Percentiles rank a stretch among this genome's conserved stretches.
Evolutionary conservation across 2,329 filamentous ascomycete species (phyloP).

Genomic region (Verticillium longisporum): DNA sequence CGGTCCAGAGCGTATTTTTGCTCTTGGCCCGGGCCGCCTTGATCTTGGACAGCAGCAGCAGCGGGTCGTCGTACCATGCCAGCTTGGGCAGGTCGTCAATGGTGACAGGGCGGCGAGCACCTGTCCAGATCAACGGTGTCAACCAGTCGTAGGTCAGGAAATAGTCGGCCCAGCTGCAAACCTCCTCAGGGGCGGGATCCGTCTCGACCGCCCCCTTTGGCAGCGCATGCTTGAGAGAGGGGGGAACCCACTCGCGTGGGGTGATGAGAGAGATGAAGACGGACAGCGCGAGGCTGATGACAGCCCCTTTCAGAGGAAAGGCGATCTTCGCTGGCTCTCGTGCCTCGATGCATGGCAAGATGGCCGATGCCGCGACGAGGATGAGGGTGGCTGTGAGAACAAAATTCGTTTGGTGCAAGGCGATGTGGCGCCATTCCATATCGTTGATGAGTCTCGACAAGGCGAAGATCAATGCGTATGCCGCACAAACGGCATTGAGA

Average conservation of each 20-base stretch:
- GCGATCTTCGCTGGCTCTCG: slow-evolving; percentile 19
- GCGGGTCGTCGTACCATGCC: slow-evolving; percentile 49
- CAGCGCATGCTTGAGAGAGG: slow-evolving; percentile 29
- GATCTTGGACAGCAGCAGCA: slow-evolving; percentile 36
- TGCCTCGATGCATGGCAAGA: slow-evolving; percentile 36
- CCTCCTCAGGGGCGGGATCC: slow-evolving; percentile 43
- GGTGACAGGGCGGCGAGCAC: slow-evolving; percentile 34
- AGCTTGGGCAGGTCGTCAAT: slow-evolving; percentile 40
- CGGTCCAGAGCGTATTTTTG: slow-evolving; percentile 37
- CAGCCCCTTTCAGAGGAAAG: slow-evolving; percentile 21
- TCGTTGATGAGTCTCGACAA: slow-evolving; percentile 33
- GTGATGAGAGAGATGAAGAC: slow-evolving; percentile 34
- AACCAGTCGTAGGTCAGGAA: slow-evolving; percentile 46
- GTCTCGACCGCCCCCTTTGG: slow-evolving; percentile 25
- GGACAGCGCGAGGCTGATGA: slow-evolving; percentile 28
- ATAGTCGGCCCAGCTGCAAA: slow-evolving; percentile 45
- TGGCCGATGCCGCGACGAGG: slow-evolving; percentile 26
- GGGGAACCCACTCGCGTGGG: slow-evolving; percentile 43
- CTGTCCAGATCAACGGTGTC: slow-evolving; percentile 40
- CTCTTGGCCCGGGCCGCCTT: slow-evolving; percentile 34
- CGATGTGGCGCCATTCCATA: slow-evolving; percentile 35
- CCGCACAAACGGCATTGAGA: slow-evolving; percentile 26
- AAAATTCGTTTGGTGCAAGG: slow-evolving; percentile 42
- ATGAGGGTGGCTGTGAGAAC: slow-evolving; percentile 28
- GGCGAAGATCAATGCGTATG: slow-evolving; percentile 36